A percentile compares a stretch with the other conserved stretches of the same genome.
Conservation (phyloP, 495 filamentous ascomycete genomes). For the Trichoderma orchidacearum region DNA sequence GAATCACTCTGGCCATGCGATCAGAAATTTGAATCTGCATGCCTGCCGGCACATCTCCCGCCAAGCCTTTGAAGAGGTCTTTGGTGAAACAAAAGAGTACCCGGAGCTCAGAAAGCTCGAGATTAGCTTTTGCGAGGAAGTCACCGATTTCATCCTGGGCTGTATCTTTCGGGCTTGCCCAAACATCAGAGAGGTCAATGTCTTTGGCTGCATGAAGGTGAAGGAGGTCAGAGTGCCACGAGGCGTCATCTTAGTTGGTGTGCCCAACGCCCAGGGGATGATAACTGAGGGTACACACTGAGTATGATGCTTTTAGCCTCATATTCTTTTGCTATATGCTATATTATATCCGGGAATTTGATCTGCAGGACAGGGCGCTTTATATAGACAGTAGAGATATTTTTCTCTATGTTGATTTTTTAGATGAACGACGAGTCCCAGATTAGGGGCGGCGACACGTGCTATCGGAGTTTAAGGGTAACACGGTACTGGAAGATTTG, state of each 20-base stretch:
- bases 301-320: not conserved
- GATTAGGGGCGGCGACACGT: no score
- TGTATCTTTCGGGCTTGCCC: slow-evolving; percentile 67
- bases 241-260: slow-evolving; percentile 65
- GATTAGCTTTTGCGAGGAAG: slow-evolving; percentile 59
- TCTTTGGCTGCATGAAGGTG: slow-evolving; percentile 78
- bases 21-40: slow-evolving; percentile 54
- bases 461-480: no score
- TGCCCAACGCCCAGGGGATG: slow-evolving; percentile 51
- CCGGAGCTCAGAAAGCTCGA: slow-evolving; percentile 55
- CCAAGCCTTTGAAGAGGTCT: slow-evolving; percentile 56
- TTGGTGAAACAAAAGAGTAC: slow-evolving; percentile 44
- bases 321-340: not conserved
- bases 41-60: slow-evolving; percentile 66
- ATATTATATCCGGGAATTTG: no score
- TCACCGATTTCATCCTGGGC: slow-evolving; percentile 61
- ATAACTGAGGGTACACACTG: slow-evolving; percentile 30
- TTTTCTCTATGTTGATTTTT: no score
- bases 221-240: slow-evolving; percentile 53
- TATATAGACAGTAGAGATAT: no score
- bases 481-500: no score
- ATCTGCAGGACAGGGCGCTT: not conserved
- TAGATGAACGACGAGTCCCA: no score
- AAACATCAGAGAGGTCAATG: slow-evolving; percentile 53
- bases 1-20: slow-evolving; percentile 55